A percentile compares a stretch with the other conserved stretches of the same genome.
Evolutionary conservation across 179 eudicot species (phyloP).

Genomic region (Patellifolia procumbens): DNA sequence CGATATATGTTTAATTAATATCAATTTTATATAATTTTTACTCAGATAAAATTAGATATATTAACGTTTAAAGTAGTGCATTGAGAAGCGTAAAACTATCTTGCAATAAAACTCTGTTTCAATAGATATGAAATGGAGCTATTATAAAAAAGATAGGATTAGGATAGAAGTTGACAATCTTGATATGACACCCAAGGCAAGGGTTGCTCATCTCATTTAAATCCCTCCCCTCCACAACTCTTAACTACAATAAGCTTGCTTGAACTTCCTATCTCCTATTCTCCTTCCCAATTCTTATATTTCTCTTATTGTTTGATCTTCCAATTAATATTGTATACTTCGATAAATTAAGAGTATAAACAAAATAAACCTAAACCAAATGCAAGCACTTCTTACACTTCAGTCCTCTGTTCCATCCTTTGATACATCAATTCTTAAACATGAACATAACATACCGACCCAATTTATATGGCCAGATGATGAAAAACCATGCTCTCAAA

Average conservation of each 20-base stretch:
- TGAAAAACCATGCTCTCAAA: slow-evolving; percentile 45
- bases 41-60: no score
- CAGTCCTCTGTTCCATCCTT: slow-evolving; percentile 23
- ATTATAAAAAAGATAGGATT: neutral
- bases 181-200: slow-evolving; percentile 21
- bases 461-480: slow-evolving; percentile 69
- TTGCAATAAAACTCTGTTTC: no score
- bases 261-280: neutral
- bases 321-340: no score
- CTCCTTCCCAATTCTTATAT: neutral
- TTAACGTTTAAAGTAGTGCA: no score
- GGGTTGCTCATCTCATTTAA: slow-evolving; percentile 32
- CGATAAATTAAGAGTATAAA: neutral
- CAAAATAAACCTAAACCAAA: neutral
- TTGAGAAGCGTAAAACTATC: no score
- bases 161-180: slow-evolving; percentile 29
- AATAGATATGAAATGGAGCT: no score
- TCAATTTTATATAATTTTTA: no score
- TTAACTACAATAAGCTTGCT: slow-evolving; percentile 17
- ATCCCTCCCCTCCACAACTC: slow-evolving; percentile 21
- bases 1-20: no score
- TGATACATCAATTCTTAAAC: slow-evolving; percentile 42
- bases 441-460: slow-evolving; percentile 41
- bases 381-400: slow-evolving; percentile 15
- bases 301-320: no score